A percentile compares a stretch with the other conserved stretches of the same genome.
phyloP scores from a whole-genome alignment of 352 stramenopile species.

The Phytophthora nicotianae region DNA sequence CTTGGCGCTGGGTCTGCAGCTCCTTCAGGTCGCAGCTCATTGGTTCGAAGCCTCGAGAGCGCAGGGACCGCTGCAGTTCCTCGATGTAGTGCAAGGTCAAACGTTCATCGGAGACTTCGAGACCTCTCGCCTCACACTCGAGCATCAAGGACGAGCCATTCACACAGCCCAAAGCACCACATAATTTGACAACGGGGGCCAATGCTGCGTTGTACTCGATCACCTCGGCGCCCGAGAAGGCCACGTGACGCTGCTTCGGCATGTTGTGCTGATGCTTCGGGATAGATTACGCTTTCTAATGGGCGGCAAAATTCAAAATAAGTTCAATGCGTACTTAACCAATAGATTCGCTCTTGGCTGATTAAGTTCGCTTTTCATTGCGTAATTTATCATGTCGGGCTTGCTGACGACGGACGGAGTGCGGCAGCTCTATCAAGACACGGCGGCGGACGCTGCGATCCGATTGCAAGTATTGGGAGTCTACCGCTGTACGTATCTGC shows the following conservation, averaged over 20 bases:
- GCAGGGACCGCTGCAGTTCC: conserved; percentile 43
- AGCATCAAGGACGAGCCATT: conserved; percentile 23
- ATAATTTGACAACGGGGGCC: conserved; percentile 44
- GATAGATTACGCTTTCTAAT: background rate
- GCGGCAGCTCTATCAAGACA: conserved; percentile 30
- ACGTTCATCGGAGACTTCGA: conserved; percentile 17
- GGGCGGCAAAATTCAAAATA: conserved; percentile 11
- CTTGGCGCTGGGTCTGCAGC: conserved; percentile 48
- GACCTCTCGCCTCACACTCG: conserved; percentile 51
- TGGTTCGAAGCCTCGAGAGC: conserved; percentile 41
- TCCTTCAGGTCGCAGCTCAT: conserved; percentile 30
- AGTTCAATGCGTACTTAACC: background rate
- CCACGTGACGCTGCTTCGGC: conserved; percentile 34
- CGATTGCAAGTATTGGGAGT: conserved; percentile 60
- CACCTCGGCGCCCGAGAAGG: conserved; percentile 57
- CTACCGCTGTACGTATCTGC: conserved; percentile 51
- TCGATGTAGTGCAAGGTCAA: conserved; percentile 33
- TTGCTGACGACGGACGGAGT: conserved; percentile 50
- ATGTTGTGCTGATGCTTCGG: conserved; percentile 1
- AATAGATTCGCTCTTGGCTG: background rate
- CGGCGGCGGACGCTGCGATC: conserved; percentile 3
- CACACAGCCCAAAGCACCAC: background rate
- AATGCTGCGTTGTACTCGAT: conserved; percentile 64
- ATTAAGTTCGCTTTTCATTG: background rate
- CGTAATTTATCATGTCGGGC: background rate